These are phyloP conservation scores for Delonix regia DNA, from an alignment of 306 rosid genomes.

Conservation along the genomic window DNA sequence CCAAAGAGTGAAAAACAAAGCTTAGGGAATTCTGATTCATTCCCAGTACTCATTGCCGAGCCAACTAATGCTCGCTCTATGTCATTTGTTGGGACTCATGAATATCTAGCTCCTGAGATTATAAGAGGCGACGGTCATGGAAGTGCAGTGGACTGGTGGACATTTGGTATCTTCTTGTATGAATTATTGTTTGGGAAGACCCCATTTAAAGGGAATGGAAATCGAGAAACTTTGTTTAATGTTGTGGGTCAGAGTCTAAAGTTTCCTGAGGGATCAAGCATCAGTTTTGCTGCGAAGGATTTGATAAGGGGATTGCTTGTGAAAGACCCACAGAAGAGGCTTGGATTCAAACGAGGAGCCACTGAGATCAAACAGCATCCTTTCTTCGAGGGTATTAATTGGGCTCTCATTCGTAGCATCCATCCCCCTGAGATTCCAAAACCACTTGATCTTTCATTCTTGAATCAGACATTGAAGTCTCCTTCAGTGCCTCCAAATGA, in stretches of 20 bases:
- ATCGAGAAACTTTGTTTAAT: constrained; percentile 60
- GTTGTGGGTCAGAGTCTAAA: constrained; percentile 58
- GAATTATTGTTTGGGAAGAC: constrained; percentile 59
- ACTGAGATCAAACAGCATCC: constrained; percentile 67
- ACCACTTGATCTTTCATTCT: constrained; percentile 47
- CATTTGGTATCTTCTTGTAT: constrained; percentile 62
- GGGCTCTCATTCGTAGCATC: constrained; percentile 64
- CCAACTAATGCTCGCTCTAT: constrained; percentile 64
- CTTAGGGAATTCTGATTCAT: constrained; percentile 39
- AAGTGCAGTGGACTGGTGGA: constrained; percentile 78
- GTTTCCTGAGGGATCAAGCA: constrained; percentile 51
- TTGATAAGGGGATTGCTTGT: constrained; percentile 55
- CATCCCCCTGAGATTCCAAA: constrained; percentile 64
- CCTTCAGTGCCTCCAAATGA: constrained; percentile 4
- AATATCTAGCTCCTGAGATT: constrained; percentile 67
- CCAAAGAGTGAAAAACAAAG: constrained; percentile 34
- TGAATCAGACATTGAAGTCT: constrained; percentile 16
- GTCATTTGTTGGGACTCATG: constrained; percentile 73
- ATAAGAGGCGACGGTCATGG: constrained; percentile 74
- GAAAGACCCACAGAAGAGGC: constrained; percentile 63
- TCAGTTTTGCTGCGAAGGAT: constrained; percentile 58
- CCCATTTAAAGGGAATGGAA: constrained; percentile 65
- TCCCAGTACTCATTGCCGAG: constrained; percentile 57
- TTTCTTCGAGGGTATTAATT: constrained; percentile 58
- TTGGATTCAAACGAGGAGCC: constrained; percentile 62